A percentile compares a stretch with the other conserved stretches of the same genome.
Evolutionary conservation across 1,139 yeast genomes (phyloP).

Genomic region (Pichia sp.): DNA sequence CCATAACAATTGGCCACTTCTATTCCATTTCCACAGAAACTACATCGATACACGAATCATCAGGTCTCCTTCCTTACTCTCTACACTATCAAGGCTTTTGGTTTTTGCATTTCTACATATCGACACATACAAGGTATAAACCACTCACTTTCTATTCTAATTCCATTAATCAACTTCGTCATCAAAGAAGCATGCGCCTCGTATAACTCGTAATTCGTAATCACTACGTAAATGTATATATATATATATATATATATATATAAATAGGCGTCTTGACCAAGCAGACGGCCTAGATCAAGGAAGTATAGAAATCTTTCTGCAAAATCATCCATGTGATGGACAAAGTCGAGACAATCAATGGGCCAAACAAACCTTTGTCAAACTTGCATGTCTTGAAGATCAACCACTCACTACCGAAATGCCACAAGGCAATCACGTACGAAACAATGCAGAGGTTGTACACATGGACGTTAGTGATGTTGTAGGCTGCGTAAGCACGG

Average conservation of each 20-base stretch:
- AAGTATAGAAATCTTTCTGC: constrained; percentile 37
- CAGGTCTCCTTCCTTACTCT: background rate
- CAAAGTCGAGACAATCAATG: constrained; percentile 56
- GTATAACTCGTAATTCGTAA: background rate
- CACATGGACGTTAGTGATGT: constrained; percentile 61
- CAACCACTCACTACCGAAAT: constrained; percentile 81
- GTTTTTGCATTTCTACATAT: background rate
- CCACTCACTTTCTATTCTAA: background rate
- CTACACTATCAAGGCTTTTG: background rate
- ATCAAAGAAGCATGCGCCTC: background rate
- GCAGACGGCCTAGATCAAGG: constrained; percentile 1
- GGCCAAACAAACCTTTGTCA: constrained; percentile 88
- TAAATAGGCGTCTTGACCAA: background rate
- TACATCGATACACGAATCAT: too few relatives aligned
- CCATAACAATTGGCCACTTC: background rate
- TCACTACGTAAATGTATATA: background rate
- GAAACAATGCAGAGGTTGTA: constrained; percentile 78
- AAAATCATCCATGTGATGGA: constrained; percentile 45
- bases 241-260: background rate
- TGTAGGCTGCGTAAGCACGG: constrained; percentile 82
- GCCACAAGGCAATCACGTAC: constrained; percentile 78
- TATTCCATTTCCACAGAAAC: too few relatives aligned
- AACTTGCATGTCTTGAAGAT: constrained; percentile 72
- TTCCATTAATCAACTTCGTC: background rate
- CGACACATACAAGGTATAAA: background rate